Conservation (phyloP, 139 green algal species). For the Tetraselmis chui region DNA sequence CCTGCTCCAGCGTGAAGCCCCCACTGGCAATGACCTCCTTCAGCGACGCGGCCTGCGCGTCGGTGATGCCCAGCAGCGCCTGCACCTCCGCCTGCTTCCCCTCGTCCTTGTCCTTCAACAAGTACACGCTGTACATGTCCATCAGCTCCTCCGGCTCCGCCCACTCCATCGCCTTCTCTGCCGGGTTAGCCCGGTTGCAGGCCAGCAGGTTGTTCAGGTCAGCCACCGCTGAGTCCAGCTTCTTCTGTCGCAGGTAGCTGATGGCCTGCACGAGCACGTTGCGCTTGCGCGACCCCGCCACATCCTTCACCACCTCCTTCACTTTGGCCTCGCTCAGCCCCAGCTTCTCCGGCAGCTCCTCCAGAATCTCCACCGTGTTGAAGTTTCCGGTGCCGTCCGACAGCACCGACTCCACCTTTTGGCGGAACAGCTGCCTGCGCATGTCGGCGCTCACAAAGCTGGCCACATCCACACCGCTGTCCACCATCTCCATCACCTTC, state of each 20-base stretch:
- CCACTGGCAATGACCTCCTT: constrained; percentile 19
- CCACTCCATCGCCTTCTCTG: constrained; percentile 52
- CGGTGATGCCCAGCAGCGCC: constrained; percentile 47
- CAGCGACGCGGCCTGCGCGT: constrained; percentile 35
- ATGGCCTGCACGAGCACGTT: constrained; percentile 74
- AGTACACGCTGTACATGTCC: constrained; percentile 72
- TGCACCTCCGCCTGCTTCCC: constrained; percentile 43
- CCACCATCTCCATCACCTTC: constrained; percentile 62
- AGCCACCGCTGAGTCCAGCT: constrained; percentile 42
- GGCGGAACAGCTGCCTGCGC: constrained; percentile 67
- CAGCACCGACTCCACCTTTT: constrained; percentile 58
- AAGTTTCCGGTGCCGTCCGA: constrained; percentile 61
- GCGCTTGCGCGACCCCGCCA: constrained; percentile 46
- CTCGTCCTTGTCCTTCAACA: constrained; percentile 33
- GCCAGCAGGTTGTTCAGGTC: constrained; percentile 59
- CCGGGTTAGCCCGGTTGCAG: constrained; percentile 42
- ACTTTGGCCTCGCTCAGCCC: constrained; percentile 44
- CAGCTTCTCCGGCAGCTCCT: constrained; percentile 62
- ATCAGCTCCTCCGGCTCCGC: constrained; percentile 61
- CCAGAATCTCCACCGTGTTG: constrained; percentile 55
- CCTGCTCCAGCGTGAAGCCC: constrained; percentile 33
- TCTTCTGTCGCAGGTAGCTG: constrained; percentile 62
- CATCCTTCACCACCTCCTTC: constrained; percentile 48
- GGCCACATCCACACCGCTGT: constrained; percentile 60
- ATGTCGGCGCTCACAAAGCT: constrained; percentile 58